phyloP scores from a whole-genome alignment of 768 basidiomycete genomes.

The Leucosporidium creatinivorum region DNA sequence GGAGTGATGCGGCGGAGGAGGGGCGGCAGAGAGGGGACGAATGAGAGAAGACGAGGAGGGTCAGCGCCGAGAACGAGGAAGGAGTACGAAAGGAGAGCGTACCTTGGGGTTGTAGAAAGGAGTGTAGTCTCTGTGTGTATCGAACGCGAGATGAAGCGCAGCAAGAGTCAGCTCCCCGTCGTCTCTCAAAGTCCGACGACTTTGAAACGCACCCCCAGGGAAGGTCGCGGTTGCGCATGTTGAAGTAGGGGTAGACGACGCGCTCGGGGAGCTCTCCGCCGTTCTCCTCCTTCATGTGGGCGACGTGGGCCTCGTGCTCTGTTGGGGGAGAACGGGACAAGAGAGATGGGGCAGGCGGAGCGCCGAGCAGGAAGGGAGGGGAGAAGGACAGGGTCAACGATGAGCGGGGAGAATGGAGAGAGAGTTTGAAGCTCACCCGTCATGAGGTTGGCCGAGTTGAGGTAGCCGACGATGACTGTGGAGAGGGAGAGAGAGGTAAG shows the following conservation, averaged over 20 bases:
- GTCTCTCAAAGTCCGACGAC: too few species aligned
- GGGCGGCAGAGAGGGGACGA: too few species aligned
- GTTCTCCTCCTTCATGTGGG: slow-evolving; percentile 36
- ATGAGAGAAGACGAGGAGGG: neutral
- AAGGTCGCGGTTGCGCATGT: neutral
- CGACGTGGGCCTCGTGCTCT: slow-evolving; percentile 35
- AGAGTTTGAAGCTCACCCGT: neutral
- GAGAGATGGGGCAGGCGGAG: too few species aligned
- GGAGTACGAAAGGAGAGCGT: too few species aligned
- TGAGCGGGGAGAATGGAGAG: too few species aligned
- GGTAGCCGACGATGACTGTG: slow-evolving; percentile 28
- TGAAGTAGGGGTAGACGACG: slow-evolving; percentile 24
- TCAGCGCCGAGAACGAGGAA: too few species aligned
- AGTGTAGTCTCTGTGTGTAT: neutral
- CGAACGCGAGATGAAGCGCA: too few species aligned
- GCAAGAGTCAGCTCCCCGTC: too few species aligned
- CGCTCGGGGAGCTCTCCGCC: slow-evolving; percentile 35
- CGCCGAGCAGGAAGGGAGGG: too few species aligned
- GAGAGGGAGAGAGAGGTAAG: neutral
- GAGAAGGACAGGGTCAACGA: too few species aligned
- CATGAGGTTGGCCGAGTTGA: slow-evolving; percentile 31
- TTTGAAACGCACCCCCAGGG: neutral
- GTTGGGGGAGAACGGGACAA: neutral
- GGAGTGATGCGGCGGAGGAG: too few species aligned
- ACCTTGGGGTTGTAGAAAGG: slow-evolving; percentile 3